Percentiles rank a stretch among this genome's conserved stretches.
These are phyloP conservation scores for Colletotrichum kahawae DNA, from an alignment of 2,329 filamentous ascomycete genomes.

Conservation along the genomic window DNA sequence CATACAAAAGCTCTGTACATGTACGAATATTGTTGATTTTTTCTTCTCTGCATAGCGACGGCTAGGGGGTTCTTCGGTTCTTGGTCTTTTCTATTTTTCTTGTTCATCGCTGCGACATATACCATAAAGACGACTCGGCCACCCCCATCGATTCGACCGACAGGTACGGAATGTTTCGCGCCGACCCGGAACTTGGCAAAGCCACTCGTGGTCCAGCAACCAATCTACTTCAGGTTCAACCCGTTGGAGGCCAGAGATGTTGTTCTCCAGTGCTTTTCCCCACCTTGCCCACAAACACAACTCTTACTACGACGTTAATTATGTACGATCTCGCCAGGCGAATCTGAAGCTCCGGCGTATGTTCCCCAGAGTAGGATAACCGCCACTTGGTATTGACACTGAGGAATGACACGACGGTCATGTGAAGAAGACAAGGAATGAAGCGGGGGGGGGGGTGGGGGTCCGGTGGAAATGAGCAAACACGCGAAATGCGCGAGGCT, in stretches of 20 bases:
- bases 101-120: conserved; percentile 8
- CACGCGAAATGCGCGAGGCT: neutral
- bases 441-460: neutral
- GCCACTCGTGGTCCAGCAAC: neutral
- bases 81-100: neutral
- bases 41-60: conserved; percentile 26
- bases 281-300: neutral
- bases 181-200: neutral
- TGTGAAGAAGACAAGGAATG: neutral
- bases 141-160: neutral
- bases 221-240: neutral
- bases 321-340: neutral
- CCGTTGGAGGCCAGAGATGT: neutral
- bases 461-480: neutral
- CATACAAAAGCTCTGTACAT: conserved; percentile 19
- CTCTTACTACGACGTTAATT: conserved; percentile 3
- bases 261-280: neutral
- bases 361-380: neutral
- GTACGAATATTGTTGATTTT: conserved; percentile 25
- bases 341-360: neutral
- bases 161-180: neutral
- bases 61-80: conserved; percentile 11
- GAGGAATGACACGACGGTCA: conserved; percentile 4
- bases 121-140: conserved; percentile 14
- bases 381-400: neutral